Evolutionary conservation across 371 early-diverging fungal genomes (phyloP).

Genomic region (Mucor indicus): DNA sequence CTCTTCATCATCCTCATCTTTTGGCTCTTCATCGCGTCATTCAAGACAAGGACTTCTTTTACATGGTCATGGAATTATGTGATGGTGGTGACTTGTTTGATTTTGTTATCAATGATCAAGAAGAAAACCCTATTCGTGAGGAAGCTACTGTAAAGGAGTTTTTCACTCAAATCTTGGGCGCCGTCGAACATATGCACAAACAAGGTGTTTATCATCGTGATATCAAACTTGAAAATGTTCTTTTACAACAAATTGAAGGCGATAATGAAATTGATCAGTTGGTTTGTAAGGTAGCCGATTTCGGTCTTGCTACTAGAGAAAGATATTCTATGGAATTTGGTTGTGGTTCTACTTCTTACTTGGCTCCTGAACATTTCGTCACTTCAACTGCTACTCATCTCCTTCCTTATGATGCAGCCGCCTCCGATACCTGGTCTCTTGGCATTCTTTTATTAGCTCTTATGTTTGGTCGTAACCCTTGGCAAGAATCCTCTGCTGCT

Average conservation of each 20-base stretch:
- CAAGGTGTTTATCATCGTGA: conserved; percentile 69
- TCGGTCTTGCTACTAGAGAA: conserved; percentile 77
- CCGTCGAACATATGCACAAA: conserved; percentile 52
- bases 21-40: conserved; percentile 50
- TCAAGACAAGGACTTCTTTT: conserved; percentile 36
- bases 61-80: conserved; percentile 60
- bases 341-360: conserved; percentile 71
- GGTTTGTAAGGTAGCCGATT: conserved; percentile 75
- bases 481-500: conserved; percentile 61
- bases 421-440: conserved; percentile 75
- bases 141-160: conserved; percentile 34
- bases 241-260: conserved; percentile 43
- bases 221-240: conserved; percentile 76
- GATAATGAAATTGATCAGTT: conserved; percentile 27
- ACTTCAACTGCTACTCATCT: conserved; percentile 25
- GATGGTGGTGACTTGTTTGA: conserved; percentile 62
- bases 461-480: conserved; percentile 77
- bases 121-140: conserved; percentile 27
- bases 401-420: conserved; percentile 58
- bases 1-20: conserved; percentile 64
- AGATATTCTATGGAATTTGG: conserved; percentile 69
- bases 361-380: conserved; percentile 64
- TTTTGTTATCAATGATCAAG: conserved; percentile 34
- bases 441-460: conserved; percentile 75
- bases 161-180: conserved; percentile 52